A percentile compares a stretch with the other conserved stretches of the same genome.
phyloP scores from a whole-genome alignment of 495 filamentous ascomycete species.

The Talaromyces thailandensis region DNA sequence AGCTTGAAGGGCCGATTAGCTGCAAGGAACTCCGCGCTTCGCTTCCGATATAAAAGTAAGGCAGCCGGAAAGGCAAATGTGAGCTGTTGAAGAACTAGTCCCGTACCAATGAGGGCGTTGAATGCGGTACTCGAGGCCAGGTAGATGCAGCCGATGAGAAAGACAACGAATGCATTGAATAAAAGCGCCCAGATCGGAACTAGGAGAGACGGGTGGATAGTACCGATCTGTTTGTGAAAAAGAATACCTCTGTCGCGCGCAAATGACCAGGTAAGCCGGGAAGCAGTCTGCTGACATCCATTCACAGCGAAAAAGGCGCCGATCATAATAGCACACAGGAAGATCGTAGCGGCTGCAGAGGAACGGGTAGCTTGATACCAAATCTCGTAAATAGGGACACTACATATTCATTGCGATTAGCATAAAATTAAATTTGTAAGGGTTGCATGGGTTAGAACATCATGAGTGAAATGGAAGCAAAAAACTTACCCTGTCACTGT shows the following conservation, averaged over 20 bases:
- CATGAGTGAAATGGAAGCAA: neutral
- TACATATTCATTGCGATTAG: conserved; percentile 2
- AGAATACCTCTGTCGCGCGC: conserved; percentile 30
- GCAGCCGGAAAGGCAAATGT: conserved; percentile 18
- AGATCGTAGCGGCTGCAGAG: conserved; percentile 19
- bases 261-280: conserved; percentile 35
- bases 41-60: conserved; percentile 13
- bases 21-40: conserved; percentile 11
- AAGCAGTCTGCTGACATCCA: conserved; percentile 28
- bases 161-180: conserved; percentile 12
- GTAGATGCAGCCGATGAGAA: conserved; percentile 20
- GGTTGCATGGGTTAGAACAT: conserved; percentile 2
- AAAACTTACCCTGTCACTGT: conserved; percentile 18
- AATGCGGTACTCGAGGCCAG: conserved; percentile 20
- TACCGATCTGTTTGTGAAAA: conserved; percentile 12
- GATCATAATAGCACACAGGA: conserved; percentile 18
- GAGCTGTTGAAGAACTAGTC: conserved; percentile 18
- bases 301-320: conserved; percentile 23
- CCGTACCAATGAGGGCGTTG: conserved; percentile 21
- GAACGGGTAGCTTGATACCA: conserved; percentile 25
- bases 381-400: conserved; percentile 21
- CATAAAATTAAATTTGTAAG: neutral
- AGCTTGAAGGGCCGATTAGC: conserved; percentile 11
- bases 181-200: conserved; percentile 16
- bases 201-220: conserved; percentile 11